Evolutionary conservation across 2,329 filamentous ascomycete genomes (phyloP).

Genomic region (Stemphylium beticola): DNA sequence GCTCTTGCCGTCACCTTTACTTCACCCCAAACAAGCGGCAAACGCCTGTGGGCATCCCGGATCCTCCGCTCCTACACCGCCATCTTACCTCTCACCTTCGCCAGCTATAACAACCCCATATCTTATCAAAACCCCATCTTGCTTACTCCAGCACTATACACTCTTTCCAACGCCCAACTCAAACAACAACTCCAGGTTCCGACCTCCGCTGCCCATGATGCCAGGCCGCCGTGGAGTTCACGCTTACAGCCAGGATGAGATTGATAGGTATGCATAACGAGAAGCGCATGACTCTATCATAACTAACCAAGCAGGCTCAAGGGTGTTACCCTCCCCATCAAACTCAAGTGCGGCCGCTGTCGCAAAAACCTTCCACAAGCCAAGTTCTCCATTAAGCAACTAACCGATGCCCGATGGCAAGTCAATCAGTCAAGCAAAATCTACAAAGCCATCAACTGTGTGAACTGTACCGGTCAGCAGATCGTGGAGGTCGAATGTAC

Average conservation of each 20-base stretch:
- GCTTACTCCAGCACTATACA: neutral
- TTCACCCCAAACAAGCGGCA: constrained; percentile 6
- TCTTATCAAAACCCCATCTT: neutral
- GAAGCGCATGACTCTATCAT: too few species aligned
- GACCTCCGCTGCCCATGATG: constrained; percentile 2
- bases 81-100: neutral
- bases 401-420: constrained; percentile 41
- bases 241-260: constrained; percentile 20
- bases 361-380: constrained; percentile 46
- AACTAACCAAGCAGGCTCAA: constrained; percentile 20
- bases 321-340: constrained; percentile 28
- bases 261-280: constrained; percentile 9
- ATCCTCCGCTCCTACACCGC: neutral
- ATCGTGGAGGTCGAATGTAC: constrained; percentile 57
- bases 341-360: constrained; percentile 57
- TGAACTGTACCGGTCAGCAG: constrained; percentile 52
- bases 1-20: constrained; percentile 12
- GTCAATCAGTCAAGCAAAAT: constrained; percentile 20
- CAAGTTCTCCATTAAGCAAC: constrained; percentile 57
- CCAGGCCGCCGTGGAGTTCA: constrained; percentile 4
- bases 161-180: neutral
- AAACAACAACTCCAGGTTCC: neutral
- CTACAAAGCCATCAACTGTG: constrained; percentile 49
- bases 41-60: neutral
- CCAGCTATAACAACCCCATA: neutral